Percentiles rank a stretch among this genome's conserved stretches.
phyloP scores from a whole-genome alignment of 805 yeast genomes.

The Pichia exigua region DNA sequence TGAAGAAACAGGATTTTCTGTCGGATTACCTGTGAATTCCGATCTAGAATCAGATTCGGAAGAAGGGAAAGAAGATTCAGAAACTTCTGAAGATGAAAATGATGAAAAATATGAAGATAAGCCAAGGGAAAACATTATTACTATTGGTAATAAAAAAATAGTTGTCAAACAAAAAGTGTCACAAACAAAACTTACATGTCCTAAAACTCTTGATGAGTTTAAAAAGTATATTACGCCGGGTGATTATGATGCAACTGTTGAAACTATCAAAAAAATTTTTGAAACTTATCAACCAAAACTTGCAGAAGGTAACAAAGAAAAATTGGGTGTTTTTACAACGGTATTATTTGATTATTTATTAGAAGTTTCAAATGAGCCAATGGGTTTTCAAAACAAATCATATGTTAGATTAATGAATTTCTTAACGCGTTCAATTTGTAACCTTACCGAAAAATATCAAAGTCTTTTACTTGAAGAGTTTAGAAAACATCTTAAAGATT shows the following conservation, averaged over 20 bases:
- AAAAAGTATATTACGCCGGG: slow-evolving; percentile 26
- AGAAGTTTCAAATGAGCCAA: slow-evolving; percentile 31
- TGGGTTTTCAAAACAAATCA: slow-evolving; percentile 19
- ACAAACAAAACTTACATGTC: slow-evolving; percentile 33
- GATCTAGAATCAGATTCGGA: slow-evolving; percentile 20
- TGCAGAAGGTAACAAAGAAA: slow-evolving; percentile 75
- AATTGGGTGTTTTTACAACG: slow-evolving; percentile 53
- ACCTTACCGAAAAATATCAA: slow-evolving; percentile 58
- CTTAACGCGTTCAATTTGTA: slow-evolving; percentile 41
- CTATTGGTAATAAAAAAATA: slow-evolving; percentile 28
- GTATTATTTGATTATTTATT: slow-evolving; percentile 58
- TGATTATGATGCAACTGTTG: slow-evolving; percentile 36
- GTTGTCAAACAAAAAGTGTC: slow-evolving; percentile 13
- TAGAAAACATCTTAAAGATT: slow-evolving; percentile 46
- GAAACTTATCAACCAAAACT: slow-evolving; percentile 64
- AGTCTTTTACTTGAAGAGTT: slow-evolving; percentile 54
- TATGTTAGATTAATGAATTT: slow-evolving; percentile 28
- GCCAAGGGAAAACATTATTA: slow-evolving; percentile 19
- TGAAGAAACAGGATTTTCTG: slow-evolving; percentile 36
- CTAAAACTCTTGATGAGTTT: slow-evolving; percentile 39
- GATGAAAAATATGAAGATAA: slow-evolving; percentile 24
- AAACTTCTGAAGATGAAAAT: slow-evolving; percentile 22
- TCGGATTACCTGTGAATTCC: slow-evolving; percentile 36
- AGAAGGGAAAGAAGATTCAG: slow-evolving; percentile 32
- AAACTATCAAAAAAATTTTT: slow-evolving; percentile 47